These are phyloP conservation scores for Anthoceros angustus DNA, from an alignment of 225 moss, liverwort and hornwort species.

Conservation along the genomic window DNA sequence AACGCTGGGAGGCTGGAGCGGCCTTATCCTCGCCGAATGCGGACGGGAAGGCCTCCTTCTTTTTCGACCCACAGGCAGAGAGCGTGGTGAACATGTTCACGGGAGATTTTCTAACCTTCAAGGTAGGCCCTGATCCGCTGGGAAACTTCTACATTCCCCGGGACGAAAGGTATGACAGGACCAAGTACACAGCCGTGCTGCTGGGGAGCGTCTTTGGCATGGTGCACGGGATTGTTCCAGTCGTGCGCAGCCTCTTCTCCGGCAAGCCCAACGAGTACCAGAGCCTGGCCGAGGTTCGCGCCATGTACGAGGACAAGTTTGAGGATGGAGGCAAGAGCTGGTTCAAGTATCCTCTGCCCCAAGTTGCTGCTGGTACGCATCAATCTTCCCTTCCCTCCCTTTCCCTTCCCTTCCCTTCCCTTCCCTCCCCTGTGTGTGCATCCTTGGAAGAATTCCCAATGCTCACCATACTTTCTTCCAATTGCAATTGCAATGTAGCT, in stretches of 20 bases:
- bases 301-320: neutral
- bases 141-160: conserved; percentile 1
- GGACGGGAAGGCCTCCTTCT: conserved; percentile 33
- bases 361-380: neutral
- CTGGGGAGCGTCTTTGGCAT: conserved; percentile 1
- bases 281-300: neutral
- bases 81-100: conserved; percentile 5
- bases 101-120: neutral
- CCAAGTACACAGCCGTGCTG: neutral
- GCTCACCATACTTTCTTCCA: no score
- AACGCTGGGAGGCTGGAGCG: conserved; percentile 24
- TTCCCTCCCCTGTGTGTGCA: no score
- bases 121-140: neutral
- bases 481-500: no score
- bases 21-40: conserved; percentile 42
- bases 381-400: no score
- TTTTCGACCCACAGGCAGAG: neutral
- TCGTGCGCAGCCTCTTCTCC: neutral
- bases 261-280: neutral
- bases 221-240: neutral
- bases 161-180: neutral
- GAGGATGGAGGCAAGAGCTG: neutral
- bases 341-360: neutral
- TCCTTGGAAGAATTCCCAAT: no score
- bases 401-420: no score